These are phyloP conservation scores for Kurtzmaniella fragi DNA, from an alignment of 805 yeast species.

Conservation along the genomic window DNA sequence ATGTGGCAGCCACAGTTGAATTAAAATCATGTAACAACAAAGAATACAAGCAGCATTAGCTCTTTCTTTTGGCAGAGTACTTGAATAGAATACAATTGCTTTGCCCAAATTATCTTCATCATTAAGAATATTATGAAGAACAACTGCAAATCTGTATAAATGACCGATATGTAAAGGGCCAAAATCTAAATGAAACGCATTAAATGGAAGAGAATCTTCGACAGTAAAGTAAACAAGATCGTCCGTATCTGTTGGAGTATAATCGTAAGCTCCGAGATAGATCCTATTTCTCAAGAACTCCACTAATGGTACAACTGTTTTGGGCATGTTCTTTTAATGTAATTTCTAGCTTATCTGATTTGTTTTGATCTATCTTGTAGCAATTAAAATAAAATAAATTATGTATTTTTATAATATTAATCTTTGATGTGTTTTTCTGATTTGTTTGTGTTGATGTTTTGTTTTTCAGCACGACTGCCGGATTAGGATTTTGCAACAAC, in stretches of 20 bases:
- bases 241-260: slow-evolving; percentile 69
- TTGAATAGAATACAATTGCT: slow-evolving; percentile 86
- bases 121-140: slow-evolving; percentile 84
- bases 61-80: slow-evolving; percentile 73
- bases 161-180: slow-evolving; percentile 96
- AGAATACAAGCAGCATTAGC: slow-evolving; percentile 93
- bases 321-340: slow-evolving; percentile 4
- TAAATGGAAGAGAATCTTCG: slow-evolving; percentile 88
- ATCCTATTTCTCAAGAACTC: slow-evolving; percentile 54
- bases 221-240: slow-evolving; percentile 83
- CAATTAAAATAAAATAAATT: no score
- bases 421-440: no score
- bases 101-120: slow-evolving; percentile 79
- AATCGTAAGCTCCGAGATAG: slow-evolving; percentile 85
- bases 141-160: slow-evolving; percentile 90
- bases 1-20: slow-evolving; percentile 98
- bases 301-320: slow-evolving; percentile 27
- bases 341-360: slow-evolving; percentile 3
- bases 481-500: no score
- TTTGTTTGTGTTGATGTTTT: no score
- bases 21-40: slow-evolving; percentile 90
- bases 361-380: neutral
- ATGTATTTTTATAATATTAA: no score
- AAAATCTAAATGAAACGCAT: slow-evolving; percentile 92
- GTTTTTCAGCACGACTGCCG: no score